Evolutionary conservation across 345 rosid species (phyloP).

Genomic region (Toxicodendron radicans): DNA sequence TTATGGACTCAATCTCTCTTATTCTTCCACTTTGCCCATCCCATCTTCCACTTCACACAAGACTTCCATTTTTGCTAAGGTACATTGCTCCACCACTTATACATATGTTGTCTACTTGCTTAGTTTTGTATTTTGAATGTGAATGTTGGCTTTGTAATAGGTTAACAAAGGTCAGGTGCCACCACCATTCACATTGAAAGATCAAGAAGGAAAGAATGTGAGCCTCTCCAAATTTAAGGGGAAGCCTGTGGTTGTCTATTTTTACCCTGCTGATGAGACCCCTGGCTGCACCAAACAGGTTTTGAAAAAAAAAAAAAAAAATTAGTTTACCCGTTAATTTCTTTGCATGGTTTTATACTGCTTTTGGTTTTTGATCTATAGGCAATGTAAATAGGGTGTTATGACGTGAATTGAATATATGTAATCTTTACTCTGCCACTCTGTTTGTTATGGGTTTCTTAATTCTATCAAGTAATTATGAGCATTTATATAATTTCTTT

Average conservation of each 20-base stretch:
- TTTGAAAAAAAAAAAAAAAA: not conserved
- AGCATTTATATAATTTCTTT: not conserved
- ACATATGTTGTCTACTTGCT: not conserved
- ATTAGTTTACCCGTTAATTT: not conserved
- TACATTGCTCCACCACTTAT: slow-evolving; percentile 41
- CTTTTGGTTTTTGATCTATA: not conserved
- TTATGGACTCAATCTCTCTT: slow-evolving; percentile 57
- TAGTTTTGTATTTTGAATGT: not conserved
- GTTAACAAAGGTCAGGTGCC: slow-evolving; percentile 74
- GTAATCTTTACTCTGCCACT: not conserved
- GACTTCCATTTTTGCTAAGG: slow-evolving; percentile 66
- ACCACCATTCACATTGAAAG: slow-evolving; percentile 77
- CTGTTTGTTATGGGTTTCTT: too few relatives aligned
- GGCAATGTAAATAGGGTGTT: not conserved
- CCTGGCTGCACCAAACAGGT: slow-evolving; percentile 99
- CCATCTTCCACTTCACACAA: slow-evolving; percentile 39
- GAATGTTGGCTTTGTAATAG: slow-evolving; percentile 28
- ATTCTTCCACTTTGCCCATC: slow-evolving; percentile 33
- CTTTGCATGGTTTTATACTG: not conserved
- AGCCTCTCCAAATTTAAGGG: slow-evolving; percentile 78
- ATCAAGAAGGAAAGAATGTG: slow-evolving; percentile 80
- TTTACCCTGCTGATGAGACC: slow-evolving; percentile 95
- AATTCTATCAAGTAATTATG: not conserved
- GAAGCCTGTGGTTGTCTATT: slow-evolving; percentile 89
- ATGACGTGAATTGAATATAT: not conserved